Evolutionary conservation across 2,329 filamentous ascomycete genomes (phyloP), one percentile per base, ranked within the genome.

Genomic region (Neurospora crassa): DNA sequence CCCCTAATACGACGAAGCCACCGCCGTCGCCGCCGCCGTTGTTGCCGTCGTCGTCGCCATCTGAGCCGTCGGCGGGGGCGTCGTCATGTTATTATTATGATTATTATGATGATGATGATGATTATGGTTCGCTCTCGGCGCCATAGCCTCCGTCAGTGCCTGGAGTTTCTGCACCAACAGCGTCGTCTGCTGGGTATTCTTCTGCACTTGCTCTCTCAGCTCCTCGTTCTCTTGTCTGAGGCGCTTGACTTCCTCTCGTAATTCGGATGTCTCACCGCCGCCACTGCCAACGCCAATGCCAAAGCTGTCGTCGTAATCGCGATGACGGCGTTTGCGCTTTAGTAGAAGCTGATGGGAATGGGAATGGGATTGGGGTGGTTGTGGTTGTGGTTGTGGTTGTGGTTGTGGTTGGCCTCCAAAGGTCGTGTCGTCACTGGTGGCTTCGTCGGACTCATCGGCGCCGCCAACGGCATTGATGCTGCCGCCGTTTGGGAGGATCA

Each of bases 181-280:
- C 14, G 82, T 76, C 4, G 81, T 83, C 73, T 85, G 82, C 63
- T 82, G 82, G 20, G 80, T 83, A 73, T 87, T 85, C 59, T 83
- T 80, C 47, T 86, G 81, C 72, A 87, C 80, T 71, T 87, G 83
- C 18, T 79, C 78, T 73, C 83, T 83, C 67, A 90, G 82, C 75
- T 89, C 87, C 73, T 88, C 83, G 72, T 91, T 90, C 78, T 92
- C 90, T 67, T 83, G 82, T n/a, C 87, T 85, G 43, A 93, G 81
- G 42, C 89, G 85, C 80, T 91, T 92, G 73, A 91, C 81, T 78
- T 92, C 89, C 67, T 88, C 85, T 24, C 87, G 88, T 41, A 92
- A 78, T 47, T 87, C 86, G 20, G 80, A 81, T 3, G 80, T 78
- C n/a, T 80, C 80, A 67, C 83, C 24, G 24, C 24, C 24, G 24